Conservation (phyloP, 768 basidiomycete genomes). For the Pleurotus citrinopileatus region DNA sequence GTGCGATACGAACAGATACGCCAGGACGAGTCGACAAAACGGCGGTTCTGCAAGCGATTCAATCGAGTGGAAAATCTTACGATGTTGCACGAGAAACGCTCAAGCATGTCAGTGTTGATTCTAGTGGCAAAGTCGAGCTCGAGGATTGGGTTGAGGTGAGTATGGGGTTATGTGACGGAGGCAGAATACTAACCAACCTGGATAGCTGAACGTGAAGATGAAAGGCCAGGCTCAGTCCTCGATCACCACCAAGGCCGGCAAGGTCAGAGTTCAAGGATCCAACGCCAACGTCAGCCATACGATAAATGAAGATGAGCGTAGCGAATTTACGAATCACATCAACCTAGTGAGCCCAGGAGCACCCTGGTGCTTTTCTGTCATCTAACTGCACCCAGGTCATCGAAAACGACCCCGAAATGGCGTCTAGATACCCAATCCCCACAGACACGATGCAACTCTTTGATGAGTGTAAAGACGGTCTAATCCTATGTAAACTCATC, state of each 20-base stretch:
- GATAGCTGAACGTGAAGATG: constrained; percentile 80
- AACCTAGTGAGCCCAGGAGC: constrained; percentile 62
- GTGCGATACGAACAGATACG: constrained; percentile 72
- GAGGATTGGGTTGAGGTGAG: constrained; percentile 98
- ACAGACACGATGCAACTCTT: constrained; percentile 98
- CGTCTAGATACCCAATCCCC: constrained; percentile 82
- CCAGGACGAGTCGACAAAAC: constrained; percentile 85
- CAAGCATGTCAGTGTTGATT: constrained; percentile 92
- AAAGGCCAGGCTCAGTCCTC: constrained; percentile 42
- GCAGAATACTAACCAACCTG: not conserved
- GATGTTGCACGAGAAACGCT: constrained; percentile 87
- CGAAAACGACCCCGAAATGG: constrained; percentile 86
- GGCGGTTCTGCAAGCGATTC: constrained; percentile 73
- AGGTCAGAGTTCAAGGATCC: constrained; percentile 91
- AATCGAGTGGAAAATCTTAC: constrained; percentile 83
- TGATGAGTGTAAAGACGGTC: constrained; percentile 93
- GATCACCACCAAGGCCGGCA: constrained; percentile 71
- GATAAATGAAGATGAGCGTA: constrained; percentile 93
- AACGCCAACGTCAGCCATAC: constrained; percentile 96
- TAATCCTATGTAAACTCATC: constrained; percentile 97
- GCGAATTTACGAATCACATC: constrained; percentile 98
- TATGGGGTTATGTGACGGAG: constrained; percentile 1
- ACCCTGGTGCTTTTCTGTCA: constrained; percentile 8
- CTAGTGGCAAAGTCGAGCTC: constrained; percentile 92
- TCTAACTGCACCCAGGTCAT: constrained; percentile 58